Evolutionary conservation across 148 eudicot species (phyloP).

Genomic region (Suaeda aralocaspica): DNA sequence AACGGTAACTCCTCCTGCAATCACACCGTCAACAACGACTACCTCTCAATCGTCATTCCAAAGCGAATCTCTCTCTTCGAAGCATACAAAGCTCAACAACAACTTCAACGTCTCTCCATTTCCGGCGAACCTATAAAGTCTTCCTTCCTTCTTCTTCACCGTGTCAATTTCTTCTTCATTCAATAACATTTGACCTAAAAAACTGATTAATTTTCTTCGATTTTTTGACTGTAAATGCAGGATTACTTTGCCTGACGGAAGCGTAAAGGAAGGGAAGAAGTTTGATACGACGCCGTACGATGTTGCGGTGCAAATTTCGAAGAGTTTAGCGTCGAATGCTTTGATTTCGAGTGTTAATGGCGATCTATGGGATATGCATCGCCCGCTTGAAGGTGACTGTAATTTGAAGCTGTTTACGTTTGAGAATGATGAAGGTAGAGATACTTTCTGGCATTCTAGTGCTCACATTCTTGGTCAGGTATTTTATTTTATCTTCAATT

Average conservation of each 20-base stretch:
- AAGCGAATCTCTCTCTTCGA: conserved; percentile 54
- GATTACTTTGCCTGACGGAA: conserved; percentile 84
- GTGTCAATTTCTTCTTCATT: not conserved
- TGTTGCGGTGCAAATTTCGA: conserved; percentile 73
- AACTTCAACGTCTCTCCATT: conserved; percentile 31
- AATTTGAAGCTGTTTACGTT: conserved; percentile 65
- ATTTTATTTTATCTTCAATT: not conserved
- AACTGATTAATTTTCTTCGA: no score
- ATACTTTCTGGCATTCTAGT: conserved; percentile 98
- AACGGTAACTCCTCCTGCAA: no score
- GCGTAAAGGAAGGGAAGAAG: conserved; percentile 81
- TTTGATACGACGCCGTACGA: conserved; percentile 66
- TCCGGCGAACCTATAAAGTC: conserved; percentile 56
- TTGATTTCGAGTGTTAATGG: conserved; percentile 73
- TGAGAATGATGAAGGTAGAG: conserved; percentile 81
- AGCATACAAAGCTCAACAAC: conserved; percentile 39
- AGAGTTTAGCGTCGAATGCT: conserved; percentile 75
- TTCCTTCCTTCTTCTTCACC: not conserved
- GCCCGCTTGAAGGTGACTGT: conserved; percentile 85
- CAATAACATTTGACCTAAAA: conserved; percentile 1
- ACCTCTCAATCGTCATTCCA: conserved; percentile 52
- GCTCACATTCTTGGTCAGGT: conserved; percentile 99
- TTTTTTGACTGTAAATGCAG: conserved; percentile 26
- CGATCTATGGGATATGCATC: conserved; percentile 80
- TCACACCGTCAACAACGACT: no score